Evolutionary conservation across 352 stramenopile species (phyloP), one percentile per base, ranked within the genome.

Genomic region (Thraustotheca clavata): DNA sequence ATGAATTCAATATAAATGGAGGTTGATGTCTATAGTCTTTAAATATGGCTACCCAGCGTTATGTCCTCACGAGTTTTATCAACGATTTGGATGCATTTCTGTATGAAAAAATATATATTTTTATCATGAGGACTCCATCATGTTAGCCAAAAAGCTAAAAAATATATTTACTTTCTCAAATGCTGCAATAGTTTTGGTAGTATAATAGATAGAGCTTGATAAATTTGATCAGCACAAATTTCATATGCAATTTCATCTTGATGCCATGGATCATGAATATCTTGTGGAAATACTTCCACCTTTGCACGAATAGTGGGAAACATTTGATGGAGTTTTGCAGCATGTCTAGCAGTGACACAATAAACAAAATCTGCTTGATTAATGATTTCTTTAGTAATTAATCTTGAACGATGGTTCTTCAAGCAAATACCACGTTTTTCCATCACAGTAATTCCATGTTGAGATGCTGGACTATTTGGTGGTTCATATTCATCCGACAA

Each of bases 181-280:
- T 20, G 38, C 38, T 43, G 38, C 20, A 43, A 43, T 16, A 61
- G 31, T 12, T 20, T 43, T 16, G 52, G 52, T 24, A 61, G 33
- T 8, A 61, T 24, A 27, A 2, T 11, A 9, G 26, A 11, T 9
- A 61, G 5, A 16, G 9, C 27, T 48, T 4, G 12, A 12, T 49
- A 27, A 8, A 61, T 11, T 49, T 61, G 52, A 1, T 9, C 11
- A 0, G 52, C 52, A 36, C 52, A 61, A 7, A 39, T 39, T 48
- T 61, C 52, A 29, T 61, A 61, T 12, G 16, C 52, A 6, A 20
- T 14, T 20, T 16, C 27, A 29, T 59, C 31, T 59, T 59, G 52
- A 20, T 61, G 52, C 52, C 52, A 61, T 48, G 52, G 52, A 61
- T 61, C 52, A n/a, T 34, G 14, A 12, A 61, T 59, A 22, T 61